phyloP scores from a whole-genome alignment of 2,329 filamentous ascomycete genomes.

The Fusarium zealandicum region DNA sequence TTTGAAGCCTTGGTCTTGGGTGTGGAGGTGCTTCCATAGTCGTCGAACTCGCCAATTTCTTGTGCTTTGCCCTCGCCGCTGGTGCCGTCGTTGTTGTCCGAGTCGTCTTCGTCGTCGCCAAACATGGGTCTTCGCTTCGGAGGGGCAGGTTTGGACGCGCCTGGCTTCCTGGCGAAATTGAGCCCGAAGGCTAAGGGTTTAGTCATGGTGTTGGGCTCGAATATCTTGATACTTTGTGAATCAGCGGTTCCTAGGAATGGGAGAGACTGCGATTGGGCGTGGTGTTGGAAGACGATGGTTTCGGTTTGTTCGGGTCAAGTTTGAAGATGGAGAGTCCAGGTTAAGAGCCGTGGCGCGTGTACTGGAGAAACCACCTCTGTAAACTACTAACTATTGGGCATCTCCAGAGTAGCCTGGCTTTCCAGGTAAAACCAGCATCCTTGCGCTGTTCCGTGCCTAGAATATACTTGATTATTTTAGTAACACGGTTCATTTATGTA shows the following conservation, averaged over 20 bases:
- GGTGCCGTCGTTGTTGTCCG: constrained; percentile 58
- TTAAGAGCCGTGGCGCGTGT: constrained; percentile 1
- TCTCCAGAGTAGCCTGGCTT: too few relatives aligned
- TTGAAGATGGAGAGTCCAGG: constrained; percentile 6
- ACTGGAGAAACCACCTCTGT: neutral
- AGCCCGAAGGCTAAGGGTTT: constrained; percentile 64
- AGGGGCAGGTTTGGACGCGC: constrained; percentile 56
- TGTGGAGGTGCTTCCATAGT: constrained; percentile 46
- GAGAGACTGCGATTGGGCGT: neutral
- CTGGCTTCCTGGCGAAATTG: constrained; percentile 65
- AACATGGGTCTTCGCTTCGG: constrained; percentile 64
- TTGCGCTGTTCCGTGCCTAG: too few relatives aligned
- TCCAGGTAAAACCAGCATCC: too few relatives aligned
- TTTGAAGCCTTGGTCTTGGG: constrained; percentile 40
- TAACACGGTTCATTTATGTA: too few relatives aligned
- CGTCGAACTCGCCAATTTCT: constrained; percentile 70
- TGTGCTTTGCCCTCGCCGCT: constrained; percentile 53
- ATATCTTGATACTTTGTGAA: neutral
- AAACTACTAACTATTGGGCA: too few relatives aligned
- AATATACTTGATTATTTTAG: too few relatives aligned
- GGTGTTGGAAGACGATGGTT: neutral
- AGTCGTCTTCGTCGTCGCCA: constrained; percentile 57
- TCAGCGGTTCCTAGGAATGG: too few relatives aligned
- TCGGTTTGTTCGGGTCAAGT: constrained; percentile 5
- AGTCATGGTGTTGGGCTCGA: constrained; percentile 48